These are phyloP conservation scores for Thalassia testudinum DNA, from an alignment of 116 monocot species.

Conservation along the genomic window DNA sequence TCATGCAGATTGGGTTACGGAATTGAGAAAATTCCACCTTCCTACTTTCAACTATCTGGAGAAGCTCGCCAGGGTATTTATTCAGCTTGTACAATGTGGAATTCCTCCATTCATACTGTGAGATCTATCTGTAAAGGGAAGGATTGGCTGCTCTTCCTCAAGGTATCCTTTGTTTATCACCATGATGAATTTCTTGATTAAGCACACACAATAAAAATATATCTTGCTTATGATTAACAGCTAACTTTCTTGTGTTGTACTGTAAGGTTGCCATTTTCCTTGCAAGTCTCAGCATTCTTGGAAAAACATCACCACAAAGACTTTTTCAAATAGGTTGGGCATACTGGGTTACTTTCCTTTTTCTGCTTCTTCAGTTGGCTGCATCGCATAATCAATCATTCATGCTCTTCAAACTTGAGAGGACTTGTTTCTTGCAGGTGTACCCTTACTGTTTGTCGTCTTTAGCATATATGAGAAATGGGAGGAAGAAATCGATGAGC, in stretches of 20 bases:
- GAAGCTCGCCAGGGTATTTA: constrained; percentile 30
- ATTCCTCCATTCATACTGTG: constrained; percentile 35
- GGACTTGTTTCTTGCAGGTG: constrained; percentile 16
- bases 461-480: constrained; percentile 49
- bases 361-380: background rate
- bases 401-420: background rate
- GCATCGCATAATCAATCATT: background rate
- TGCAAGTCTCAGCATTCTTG: constrained; percentile 29
- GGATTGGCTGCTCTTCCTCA: constrained; percentile 60
- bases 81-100: constrained; percentile 57
- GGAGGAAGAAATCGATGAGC: constrained; percentile 45
- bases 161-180: no score
- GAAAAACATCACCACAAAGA: constrained; percentile 24
- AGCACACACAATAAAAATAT: no score
- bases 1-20: constrained; percentile 57
- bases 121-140: constrained; percentile 81
- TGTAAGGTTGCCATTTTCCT: constrained; percentile 5
- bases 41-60: constrained; percentile 62
- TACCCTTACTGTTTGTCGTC: constrained; percentile 27
- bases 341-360: background rate
- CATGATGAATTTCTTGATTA: no score
- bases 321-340: constrained; percentile 48
- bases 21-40: constrained; percentile 61
- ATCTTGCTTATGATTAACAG: no score
- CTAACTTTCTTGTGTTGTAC: no score